Evolutionary conservation across 2,329 filamentous ascomycete genomes (phyloP).

Genomic region (Cercospora sp.): DNA sequence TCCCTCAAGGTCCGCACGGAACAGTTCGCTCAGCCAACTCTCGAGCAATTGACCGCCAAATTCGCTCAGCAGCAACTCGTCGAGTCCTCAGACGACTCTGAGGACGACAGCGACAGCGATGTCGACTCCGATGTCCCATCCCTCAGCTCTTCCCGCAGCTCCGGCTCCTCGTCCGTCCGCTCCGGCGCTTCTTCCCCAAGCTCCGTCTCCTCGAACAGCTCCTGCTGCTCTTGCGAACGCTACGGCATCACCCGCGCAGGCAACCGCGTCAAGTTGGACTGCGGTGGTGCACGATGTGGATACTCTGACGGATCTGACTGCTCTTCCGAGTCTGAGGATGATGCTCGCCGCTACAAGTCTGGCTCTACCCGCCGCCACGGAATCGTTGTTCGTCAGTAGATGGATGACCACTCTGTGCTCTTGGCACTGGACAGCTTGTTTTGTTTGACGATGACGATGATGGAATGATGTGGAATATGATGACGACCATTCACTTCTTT

Average conservation of each 20-base stretch:
- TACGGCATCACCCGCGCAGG: conserved; percentile 91
- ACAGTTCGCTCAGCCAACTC: conserved; percentile 72
- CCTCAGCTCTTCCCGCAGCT: conserved; percentile 68
- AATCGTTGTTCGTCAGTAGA: conserved; percentile 43
- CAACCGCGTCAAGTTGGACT: conserved; percentile 94
- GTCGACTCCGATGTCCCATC: conserved; percentile 47
- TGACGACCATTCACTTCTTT: neutral
- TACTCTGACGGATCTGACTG: conserved; percentile 70
- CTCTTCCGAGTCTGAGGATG: conserved; percentile 66
- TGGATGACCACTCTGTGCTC: conserved; percentile 8
- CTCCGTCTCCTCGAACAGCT: conserved; percentile 53
- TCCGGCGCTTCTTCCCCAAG: conserved; percentile 45
- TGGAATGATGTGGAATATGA: neutral
- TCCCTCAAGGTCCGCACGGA: conserved; percentile 82
- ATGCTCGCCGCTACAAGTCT: conserved; percentile 22
- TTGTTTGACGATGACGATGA: conserved; percentile 9
- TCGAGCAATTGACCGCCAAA: conserved; percentile 70
- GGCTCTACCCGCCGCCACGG: conserved; percentile 49
- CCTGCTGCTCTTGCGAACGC: conserved; percentile 86
- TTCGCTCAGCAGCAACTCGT: conserved; percentile 53
- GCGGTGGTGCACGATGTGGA: conserved; percentile 83
- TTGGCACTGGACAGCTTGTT: neutral
- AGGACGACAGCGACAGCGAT: conserved; percentile 54
- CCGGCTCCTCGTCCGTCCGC: conserved; percentile 34
- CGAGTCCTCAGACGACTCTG: conserved; percentile 70